These are phyloP conservation scores for Phytopythium aichiense DNA, from an alignment of 352 stramenopile species.

Conservation along the genomic window DNA sequence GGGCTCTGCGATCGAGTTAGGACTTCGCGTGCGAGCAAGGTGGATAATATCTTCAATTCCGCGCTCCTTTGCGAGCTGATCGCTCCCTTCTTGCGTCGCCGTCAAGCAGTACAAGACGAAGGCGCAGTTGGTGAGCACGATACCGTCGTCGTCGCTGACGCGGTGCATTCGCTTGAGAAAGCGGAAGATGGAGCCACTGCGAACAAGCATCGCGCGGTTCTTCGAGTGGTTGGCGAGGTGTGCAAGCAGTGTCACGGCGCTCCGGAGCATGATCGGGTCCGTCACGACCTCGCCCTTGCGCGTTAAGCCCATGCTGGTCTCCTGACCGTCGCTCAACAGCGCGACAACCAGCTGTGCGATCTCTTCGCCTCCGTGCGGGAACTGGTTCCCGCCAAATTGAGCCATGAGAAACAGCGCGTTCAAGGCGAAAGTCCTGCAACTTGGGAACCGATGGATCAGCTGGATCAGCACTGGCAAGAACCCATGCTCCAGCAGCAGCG, in stretches of 20 bases:
- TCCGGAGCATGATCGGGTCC: conserved; percentile 30
- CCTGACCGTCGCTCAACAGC: conserved; percentile 30
- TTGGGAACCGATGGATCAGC: conserved; percentile 39
- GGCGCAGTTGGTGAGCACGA: conserved; percentile 61
- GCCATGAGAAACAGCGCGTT: conserved; percentile 57
- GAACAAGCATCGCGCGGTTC: conserved; percentile 53
- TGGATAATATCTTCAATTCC: conserved; percentile 69
- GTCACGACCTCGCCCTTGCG: conserved; percentile 4
- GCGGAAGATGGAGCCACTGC: conserved; percentile 49
- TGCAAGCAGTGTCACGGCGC: conserved; percentile 55
- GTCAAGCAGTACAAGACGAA: conserved; percentile 69
- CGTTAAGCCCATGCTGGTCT: conserved; percentile 7
- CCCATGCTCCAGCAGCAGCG: conserved; percentile 34
- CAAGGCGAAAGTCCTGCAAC: conserved; percentile 36
- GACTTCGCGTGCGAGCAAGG: conserved; percentile 39
- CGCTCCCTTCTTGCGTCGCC: conserved; percentile 57
- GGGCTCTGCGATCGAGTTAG: background rate
- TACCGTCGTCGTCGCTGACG: conserved; percentile 33
- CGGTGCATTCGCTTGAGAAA: conserved; percentile 52
- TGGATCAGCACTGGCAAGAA: conserved; percentile 47
- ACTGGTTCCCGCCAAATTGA: conserved; percentile 33
- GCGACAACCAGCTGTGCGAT: conserved; percentile 40
- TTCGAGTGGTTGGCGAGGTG: conserved; percentile 50
- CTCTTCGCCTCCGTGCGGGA: conserved; percentile 62
- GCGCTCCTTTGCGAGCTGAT: conserved; percentile 67